Conservation (phyloP, 2,329 filamentous ascomycete species). For the Paraphaeosphaeria minitans region DNA sequence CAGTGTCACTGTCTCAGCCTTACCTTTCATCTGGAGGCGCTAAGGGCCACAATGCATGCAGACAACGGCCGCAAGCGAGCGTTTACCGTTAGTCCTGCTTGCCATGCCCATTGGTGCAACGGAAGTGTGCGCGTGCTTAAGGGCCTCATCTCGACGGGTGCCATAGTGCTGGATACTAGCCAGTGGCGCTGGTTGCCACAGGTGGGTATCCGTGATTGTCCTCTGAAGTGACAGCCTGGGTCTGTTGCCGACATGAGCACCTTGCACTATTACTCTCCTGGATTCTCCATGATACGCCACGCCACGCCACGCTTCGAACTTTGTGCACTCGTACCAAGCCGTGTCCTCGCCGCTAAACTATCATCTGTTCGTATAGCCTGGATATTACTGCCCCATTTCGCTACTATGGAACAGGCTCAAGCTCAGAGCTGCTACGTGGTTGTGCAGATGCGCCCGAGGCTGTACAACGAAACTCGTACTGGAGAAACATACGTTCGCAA, state of each 20-base stretch:
- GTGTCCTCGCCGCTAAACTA: neutral
- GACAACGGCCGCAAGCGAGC: slow-evolving; percentile 2
- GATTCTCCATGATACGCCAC: slow-evolving; percentile 4
- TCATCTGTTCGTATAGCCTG: slow-evolving; percentile 8
- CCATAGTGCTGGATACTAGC: neutral
- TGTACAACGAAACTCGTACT: neutral
- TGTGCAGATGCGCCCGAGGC: slow-evolving; percentile 1
- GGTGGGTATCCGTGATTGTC: slow-evolving; percentile 13
- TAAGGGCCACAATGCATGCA: neutral
- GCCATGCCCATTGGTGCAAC: neutral
- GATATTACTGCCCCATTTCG: neutral
- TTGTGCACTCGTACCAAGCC: neutral
- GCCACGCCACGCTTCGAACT: slow-evolving; percentile 9
- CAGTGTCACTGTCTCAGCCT: slow-evolving; percentile 18
- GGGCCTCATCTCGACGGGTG: neutral
- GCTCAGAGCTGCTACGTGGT: neutral
- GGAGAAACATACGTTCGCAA: slow-evolving; percentile 5
- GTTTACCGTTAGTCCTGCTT: neutral
- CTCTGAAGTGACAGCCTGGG: slow-evolving; percentile 3
- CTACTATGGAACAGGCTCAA: neutral
- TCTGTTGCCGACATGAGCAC: neutral
- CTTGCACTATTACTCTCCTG: slow-evolving; percentile 9
- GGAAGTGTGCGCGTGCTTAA: slow-evolving; percentile 1
- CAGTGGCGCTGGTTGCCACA: slow-evolving; percentile 9
- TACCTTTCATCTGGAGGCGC: neutral